A percentile compares a stretch with the other conserved stretches of the same genome.
Evolutionary conservation across 202 grass and related monocot species (phyloP).

Genomic region (Schoenoplectus tabernaemontani): DNA sequence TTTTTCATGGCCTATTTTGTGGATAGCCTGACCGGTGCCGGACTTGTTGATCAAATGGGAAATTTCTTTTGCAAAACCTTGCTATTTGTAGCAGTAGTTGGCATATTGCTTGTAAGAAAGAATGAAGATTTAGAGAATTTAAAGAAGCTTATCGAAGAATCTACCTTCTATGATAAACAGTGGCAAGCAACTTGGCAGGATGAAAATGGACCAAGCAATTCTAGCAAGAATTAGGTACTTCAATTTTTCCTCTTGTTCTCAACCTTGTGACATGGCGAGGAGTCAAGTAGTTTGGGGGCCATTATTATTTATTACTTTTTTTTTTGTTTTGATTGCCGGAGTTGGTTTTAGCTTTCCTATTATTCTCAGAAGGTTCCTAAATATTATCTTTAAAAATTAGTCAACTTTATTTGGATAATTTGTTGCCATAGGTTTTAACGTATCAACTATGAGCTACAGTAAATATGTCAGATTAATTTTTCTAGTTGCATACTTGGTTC

Average conservation of each 20-base stretch:
- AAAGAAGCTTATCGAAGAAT: constrained; percentile 78
- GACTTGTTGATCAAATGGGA: constrained; percentile 88
- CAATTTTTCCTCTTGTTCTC: neutral
- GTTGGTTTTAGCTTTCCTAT: neutral
- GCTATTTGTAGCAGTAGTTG: constrained; percentile 61
- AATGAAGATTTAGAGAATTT: constrained; percentile 67
- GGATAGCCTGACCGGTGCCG: constrained; percentile 72
- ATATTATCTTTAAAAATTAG: neutral
- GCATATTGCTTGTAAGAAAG: constrained; percentile 68
- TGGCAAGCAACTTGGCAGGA: constrained; percentile 97
- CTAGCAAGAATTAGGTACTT: constrained; percentile 26
- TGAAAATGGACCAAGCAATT: constrained; percentile 18
- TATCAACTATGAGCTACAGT: neutral
- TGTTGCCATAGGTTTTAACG: neutral
- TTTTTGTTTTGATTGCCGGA: too few relatives aligned
- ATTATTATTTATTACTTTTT: too few relatives aligned
- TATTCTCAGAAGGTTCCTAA: neutral
- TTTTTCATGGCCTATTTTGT: constrained; percentile 99
- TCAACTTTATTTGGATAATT: neutral
- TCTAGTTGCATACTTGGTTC: neutral
- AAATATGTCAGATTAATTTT: neutral
- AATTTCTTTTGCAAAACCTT: constrained; percentile 98
- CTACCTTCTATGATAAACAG: constrained; percentile 91
- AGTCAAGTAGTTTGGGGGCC: neutral
- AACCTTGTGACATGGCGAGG: neutral